Conservation (phyloP, 1,284 basidiomycete genomes). For the Inonotus obliquus region DNA sequence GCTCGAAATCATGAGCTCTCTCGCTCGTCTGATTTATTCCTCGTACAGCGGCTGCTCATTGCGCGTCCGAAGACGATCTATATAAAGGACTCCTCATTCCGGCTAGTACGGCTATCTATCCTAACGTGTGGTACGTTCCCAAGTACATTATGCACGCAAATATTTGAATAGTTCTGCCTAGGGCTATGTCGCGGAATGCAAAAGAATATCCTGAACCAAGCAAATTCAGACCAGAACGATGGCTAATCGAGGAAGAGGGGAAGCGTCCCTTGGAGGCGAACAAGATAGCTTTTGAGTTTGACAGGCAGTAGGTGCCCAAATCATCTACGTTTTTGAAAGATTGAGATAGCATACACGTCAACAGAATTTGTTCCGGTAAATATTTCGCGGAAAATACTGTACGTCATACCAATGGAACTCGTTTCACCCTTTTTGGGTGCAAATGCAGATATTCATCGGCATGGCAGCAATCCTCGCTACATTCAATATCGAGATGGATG, state of each 20-base stretch:
- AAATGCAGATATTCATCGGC: slow-evolving; percentile 15
- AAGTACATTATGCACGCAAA: background rate
- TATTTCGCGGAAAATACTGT: slow-evolving; percentile 15
- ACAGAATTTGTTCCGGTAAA: slow-evolving; percentile 21
- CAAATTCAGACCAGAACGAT: no score
- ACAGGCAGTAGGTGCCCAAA: background rate
- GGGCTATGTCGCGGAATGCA: no score
- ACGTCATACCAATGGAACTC: background rate
- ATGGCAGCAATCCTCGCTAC: slow-evolving; percentile 17
- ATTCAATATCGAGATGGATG: slow-evolving; percentile 18
- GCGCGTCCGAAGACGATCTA: slow-evolving; percentile 16
- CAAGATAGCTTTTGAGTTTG: background rate
- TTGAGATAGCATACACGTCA: background rate
- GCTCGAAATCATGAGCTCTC: background rate
- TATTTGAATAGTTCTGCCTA: background rate
- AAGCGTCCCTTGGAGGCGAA: no score
- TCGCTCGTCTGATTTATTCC: background rate
- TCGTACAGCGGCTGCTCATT: background rate
- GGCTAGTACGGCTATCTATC: slow-evolving; percentile 11
- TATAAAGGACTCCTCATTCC: slow-evolving; percentile 22
- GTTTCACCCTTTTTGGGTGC: slow-evolving; percentile 15
- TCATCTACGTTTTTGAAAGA: background rate
- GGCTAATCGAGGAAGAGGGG: no score
- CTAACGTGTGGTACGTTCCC: slow-evolving; percentile 21
- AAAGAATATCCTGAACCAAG: no score